Evolutionary conservation across 2,329 filamentous ascomycete species (phyloP), one percentile per base, ranked within the genome.

Genomic region (Pestalotiopsis sp.): DNA sequence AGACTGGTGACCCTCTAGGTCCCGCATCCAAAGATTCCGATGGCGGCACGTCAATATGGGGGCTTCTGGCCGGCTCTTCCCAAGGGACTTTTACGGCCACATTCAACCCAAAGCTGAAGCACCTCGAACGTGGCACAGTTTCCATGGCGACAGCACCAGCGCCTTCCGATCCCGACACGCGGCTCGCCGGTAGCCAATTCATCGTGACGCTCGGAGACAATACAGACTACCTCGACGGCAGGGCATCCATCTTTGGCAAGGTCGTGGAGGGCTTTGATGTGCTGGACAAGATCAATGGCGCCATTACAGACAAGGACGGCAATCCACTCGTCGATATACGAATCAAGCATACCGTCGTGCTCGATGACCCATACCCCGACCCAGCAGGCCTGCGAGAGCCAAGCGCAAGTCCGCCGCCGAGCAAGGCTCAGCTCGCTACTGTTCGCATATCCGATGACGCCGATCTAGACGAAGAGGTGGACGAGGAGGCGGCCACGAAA

Each of bases 181-280:
- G 94, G 39, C 83, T 97, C 59, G 94, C 94, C 0, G 94, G 88
- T 6, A 97, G 94, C 74, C 95, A 99, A 79, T 99, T 99, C 79
- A 91, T 98, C 75, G 90, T 99, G 70, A 98, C 95, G 0, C 85
- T 98, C 3, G 94, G 93, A 49, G 93, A 97, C 72, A 91, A 96
- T 70, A 91, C 97, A 2, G 95, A 98, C 76, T 97, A 92, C 77
- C 82, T 98, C 39, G 94, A 99, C 77, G 94, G 93, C 71, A 97
- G 96, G 78, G 94, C 93, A n/a, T 93, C 94, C 36, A 92, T 98
- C 61, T 99, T 98, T 78, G 95, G 94, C 68, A 95, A 94, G 74
- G 94, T 98, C 0, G 96, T 97, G 0, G 95, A 99, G 81, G 96
- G 96, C 0, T 98, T 98, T 72, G 95, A 98, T 81, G 92, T 91